Evolutionary conservation across 805 yeast genomes (phyloP), one percentile per base, ranked within the genome.

Genomic region (Saccharomycopsis malanga): DNA sequence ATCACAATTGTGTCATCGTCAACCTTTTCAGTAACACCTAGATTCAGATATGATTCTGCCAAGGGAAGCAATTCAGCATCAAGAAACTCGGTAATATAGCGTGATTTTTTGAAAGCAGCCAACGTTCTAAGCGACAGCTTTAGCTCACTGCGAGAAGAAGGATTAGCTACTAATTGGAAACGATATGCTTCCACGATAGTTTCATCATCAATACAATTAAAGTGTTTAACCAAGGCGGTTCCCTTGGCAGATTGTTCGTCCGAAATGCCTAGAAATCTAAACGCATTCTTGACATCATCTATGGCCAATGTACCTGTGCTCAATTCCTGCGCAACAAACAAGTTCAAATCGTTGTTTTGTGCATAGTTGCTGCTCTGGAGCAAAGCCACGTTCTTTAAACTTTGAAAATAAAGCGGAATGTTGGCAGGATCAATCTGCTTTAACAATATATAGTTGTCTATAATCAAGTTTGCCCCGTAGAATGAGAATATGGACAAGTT

Each of bases 1-100:
- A 94, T 83, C 24, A 79, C 70, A 2, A 87, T 74, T 38, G 84
- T 77, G 53, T 85, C 93, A 58, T 81, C 86, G 49, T 76, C 82
- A 12, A 79, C 76, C 0, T 69, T 62, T 1, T 70, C 68, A 45
- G 71, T 71, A 15, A 77, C 68, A 9, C 74, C 83, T 27, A 83
- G 60, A 1, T 64, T 56, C 0, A 65, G 61, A 54, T 78, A 81
- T 0, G 87, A 85, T 41, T 72, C 72, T 0, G 56, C 57, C 4
- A 69, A 43, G n/a, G 68, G 64, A 45, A 73, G 57, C 2, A 77
- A 77, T 49, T 79, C 81, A 34, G 72, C 65, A 10, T 64, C 72
- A 32, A 74, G 58, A 45, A 59, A 71, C 35, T 60, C 60, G n/a
- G 53, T 52, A 12, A 77, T 51, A 10, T 46, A 52, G 0, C 53